phyloP scores from a whole-genome alignment of 2,329 filamentous ascomycete genomes.

The Pezicula radicicola region DNA sequence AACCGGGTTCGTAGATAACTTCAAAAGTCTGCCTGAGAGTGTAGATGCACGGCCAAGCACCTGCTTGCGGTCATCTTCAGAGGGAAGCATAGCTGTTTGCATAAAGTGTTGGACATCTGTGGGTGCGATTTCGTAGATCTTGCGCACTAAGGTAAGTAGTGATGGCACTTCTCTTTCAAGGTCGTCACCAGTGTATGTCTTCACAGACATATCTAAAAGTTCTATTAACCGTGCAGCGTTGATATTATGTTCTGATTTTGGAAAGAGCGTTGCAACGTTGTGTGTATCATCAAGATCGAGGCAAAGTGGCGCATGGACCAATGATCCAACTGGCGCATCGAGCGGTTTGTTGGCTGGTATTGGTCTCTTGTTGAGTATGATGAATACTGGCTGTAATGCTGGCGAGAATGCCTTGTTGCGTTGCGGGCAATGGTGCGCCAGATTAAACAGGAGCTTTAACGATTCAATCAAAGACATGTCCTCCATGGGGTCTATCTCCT shows the following conservation, averaged over 20 bases:
- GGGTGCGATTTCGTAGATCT: conserved; percentile 68
- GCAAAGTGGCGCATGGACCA: conserved; percentile 81
- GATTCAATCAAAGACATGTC: conserved; percentile 81
- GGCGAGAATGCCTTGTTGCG: conserved; percentile 60
- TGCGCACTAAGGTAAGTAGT: conserved; percentile 70
- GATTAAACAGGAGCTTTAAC: conserved; percentile 84
- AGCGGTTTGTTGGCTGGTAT: conserved; percentile 63
- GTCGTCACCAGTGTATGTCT: conserved; percentile 61
- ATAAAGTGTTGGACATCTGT: conserved; percentile 59
- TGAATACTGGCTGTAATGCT: conserved; percentile 67
- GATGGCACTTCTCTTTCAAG: conserved; percentile 71
- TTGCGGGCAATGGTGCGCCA: conserved; percentile 71
- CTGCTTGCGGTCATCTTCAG: conserved; percentile 69
- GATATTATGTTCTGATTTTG: conserved; percentile 54
- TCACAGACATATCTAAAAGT: conserved; percentile 66
- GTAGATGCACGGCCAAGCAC: conserved; percentile 75
- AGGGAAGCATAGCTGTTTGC: conserved; percentile 68
- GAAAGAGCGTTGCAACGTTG: conserved; percentile 54
- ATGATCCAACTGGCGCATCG: conserved; percentile 65
- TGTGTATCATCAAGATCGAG: conserved; percentile 62
- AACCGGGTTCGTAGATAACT: conserved; percentile 70
- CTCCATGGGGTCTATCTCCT: conserved; percentile 56
- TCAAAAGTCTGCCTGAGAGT: conserved; percentile 72
- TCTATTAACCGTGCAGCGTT: conserved; percentile 65
- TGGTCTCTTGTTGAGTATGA: conserved; percentile 60